A percentile compares a stretch with the other conserved stretches of the same genome.
Conservation (phyloP, 352 stramenopile species). For the Pythium sp. region DNA sequence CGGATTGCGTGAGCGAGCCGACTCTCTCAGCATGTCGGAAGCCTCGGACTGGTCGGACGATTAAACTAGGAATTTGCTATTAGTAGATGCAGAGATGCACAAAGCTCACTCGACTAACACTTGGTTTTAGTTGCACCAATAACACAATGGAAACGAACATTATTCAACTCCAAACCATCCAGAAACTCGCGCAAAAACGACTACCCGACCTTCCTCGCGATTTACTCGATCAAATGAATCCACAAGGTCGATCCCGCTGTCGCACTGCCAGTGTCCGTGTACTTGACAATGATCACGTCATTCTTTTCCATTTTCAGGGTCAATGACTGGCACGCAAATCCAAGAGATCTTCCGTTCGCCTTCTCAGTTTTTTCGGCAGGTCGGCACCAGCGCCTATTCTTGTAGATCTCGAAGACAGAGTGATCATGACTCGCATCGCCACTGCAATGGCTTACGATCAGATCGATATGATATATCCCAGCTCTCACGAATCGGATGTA, state of each 20-base stretch:
- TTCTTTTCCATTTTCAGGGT: neutral
- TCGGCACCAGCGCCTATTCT: neutral
- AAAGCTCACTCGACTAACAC: neutral
- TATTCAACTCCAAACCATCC: neutral
- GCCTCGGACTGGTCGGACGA: constrained; percentile 88
- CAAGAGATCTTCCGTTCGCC: neutral
- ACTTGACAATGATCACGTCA: neutral
- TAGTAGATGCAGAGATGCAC: neutral
- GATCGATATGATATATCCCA: neutral
- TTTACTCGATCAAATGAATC: neutral
- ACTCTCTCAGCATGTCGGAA: constrained; percentile 82
- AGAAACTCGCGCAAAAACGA: neutral
- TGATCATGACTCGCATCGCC: neutral
- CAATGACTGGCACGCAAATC: neutral
- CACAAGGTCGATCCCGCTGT: neutral
- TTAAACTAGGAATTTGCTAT: constrained; percentile 15
- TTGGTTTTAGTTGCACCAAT: neutral
- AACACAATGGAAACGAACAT: neutral
- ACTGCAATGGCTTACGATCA: neutral
- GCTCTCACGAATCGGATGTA: neutral
- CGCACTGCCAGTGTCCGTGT: neutral
- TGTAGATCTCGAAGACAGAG: neutral
- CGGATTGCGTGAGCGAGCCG: constrained; percentile 64
- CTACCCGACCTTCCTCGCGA: neutral
- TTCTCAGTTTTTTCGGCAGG: neutral